Conservation (phyloP, 176 grass and related monocot genomes). For the Oryza officinalis region DNA sequence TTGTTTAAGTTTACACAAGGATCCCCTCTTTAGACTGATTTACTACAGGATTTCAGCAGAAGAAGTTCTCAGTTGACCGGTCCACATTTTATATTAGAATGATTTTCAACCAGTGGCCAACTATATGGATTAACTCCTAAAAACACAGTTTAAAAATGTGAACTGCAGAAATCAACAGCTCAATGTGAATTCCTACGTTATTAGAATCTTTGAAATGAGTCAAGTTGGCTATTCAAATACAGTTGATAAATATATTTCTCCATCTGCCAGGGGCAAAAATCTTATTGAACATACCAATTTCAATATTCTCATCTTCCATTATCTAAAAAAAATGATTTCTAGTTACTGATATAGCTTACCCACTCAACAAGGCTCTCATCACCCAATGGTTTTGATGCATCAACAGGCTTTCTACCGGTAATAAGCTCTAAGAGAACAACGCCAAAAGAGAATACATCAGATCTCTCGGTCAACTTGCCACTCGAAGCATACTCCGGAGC, state of each 20-base stretch:
- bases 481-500: constrained; percentile 96
- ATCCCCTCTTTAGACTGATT: not conserved
- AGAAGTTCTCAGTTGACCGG: not conserved
- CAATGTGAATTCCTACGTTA: not conserved
- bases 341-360: constrained; percentile 50
- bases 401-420: constrained; percentile 85
- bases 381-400: constrained; percentile 73
- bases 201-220: not conserved
- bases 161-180: not conserved
- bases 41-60: not conserved
- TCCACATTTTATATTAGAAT: not conserved
- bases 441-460: constrained; percentile 96
- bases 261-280: not conserved
- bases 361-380: constrained; percentile 98
- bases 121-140: not conserved
- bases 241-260: not conserved
- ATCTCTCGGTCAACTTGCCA: constrained; percentile 94
- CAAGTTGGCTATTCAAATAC: not conserved
- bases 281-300: not conserved
- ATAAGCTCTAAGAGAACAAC: constrained; percentile 97
- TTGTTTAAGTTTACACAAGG: not conserved
- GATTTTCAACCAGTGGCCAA: not conserved
- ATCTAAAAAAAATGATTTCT: not conserved
- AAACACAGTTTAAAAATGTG: not conserved
- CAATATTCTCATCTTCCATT: no score